Evolutionary conservation across 257 asterid genomes (phyloP).

Genomic region (Ilex aquifolium): DNA sequence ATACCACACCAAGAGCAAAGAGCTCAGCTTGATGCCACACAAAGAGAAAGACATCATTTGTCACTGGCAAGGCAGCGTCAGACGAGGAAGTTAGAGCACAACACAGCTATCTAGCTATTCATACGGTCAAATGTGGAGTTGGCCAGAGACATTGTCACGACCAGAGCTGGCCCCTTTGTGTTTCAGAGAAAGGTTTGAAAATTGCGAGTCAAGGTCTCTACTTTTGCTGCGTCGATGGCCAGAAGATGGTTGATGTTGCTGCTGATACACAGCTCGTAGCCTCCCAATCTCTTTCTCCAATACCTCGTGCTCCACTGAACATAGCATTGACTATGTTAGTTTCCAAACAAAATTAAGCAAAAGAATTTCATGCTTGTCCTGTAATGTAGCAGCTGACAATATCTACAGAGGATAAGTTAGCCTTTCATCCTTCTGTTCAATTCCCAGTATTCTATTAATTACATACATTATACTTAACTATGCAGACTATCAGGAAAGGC

Average conservation of each 20-base stretch:
- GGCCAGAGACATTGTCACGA: conserved; percentile 49
- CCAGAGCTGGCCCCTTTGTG: conserved; percentile 52
- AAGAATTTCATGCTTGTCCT: not conserved
- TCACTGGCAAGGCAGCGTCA: conserved; percentile 30
- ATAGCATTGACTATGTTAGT: conserved; percentile 14
- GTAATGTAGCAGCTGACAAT: too few species aligned
- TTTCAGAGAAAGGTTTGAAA: conserved; percentile 71
- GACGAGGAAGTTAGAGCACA: conserved; percentile 21
- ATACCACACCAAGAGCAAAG: conserved; percentile 10
- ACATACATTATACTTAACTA: too few species aligned
- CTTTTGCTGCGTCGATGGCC: conserved; percentile 61
- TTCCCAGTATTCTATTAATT: too few species aligned
- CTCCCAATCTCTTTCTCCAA: conserved; percentile 84
- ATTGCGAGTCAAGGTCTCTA: conserved; percentile 72
- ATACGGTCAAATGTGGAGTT: conserved; percentile 49
- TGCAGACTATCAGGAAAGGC: too few species aligned
- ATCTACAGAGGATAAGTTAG: too few species aligned
- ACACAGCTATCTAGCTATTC: conserved; percentile 18
- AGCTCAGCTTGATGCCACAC: conserved; percentile 16
- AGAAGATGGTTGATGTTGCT: conserved; percentile 29
- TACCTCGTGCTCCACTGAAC: conserved; percentile 92
- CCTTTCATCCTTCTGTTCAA: too few species aligned
- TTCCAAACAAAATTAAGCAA: not conserved
- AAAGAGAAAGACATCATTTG: conserved; percentile 15
- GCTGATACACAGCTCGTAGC: conserved; percentile 58